Conservation (phyloP, 208 protist species). For the Leishmania braziliensis region DNA sequence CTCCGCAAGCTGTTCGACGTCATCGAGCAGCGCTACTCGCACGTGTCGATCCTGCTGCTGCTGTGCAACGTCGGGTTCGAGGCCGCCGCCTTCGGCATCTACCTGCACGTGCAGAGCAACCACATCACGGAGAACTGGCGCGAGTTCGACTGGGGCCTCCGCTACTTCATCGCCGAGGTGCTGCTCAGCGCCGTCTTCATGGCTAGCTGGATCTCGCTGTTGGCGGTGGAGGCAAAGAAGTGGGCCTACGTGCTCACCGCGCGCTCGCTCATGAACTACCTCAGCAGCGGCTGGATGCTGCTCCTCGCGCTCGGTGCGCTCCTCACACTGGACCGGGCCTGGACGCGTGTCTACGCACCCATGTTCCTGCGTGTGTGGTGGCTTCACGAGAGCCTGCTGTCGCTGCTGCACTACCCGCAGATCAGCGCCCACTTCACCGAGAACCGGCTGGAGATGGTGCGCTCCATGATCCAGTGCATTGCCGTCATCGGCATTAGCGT, state of each 20-base stretch:
- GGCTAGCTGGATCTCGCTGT: slow-evolving; percentile 30
- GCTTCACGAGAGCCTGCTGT: slow-evolving; percentile 40
- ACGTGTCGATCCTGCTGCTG: slow-evolving; percentile 39
- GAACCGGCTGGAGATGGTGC: slow-evolving; percentile 39
- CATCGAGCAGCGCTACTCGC: slow-evolving; percentile 47
- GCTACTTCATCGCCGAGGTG: slow-evolving; percentile 32
- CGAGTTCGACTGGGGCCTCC: slow-evolving; percentile 35
- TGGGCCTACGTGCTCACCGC: slow-evolving; percentile 27
- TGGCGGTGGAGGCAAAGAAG: slow-evolving; percentile 36
- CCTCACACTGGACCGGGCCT: slow-evolving; percentile 20
- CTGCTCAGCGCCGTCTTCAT: slow-evolving; percentile 37
- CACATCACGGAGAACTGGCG: slow-evolving; percentile 19
- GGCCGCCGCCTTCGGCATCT: slow-evolving; percentile 37
- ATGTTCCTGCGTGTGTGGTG: slow-evolving; percentile 49
- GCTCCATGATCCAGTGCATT: slow-evolving; percentile 40
- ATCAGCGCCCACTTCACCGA: slow-evolving; percentile 44
- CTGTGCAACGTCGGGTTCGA: slow-evolving; percentile 33
- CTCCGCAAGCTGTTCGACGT: slow-evolving; percentile 55
- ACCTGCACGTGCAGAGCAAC: slow-evolving; percentile 24
- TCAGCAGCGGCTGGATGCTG: slow-evolving; percentile 38
- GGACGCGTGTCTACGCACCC: slow-evolving; percentile 35
- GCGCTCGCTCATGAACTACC: slow-evolving; percentile 40
- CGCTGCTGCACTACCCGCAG: slow-evolving; percentile 41
- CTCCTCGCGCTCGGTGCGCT: slow-evolving; percentile 27
- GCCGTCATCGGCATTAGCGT: slow-evolving; percentile 50